Conservation (phyloP, 2,329 filamentous ascomycete genomes). For the Calonectria leucothoes region DNA sequence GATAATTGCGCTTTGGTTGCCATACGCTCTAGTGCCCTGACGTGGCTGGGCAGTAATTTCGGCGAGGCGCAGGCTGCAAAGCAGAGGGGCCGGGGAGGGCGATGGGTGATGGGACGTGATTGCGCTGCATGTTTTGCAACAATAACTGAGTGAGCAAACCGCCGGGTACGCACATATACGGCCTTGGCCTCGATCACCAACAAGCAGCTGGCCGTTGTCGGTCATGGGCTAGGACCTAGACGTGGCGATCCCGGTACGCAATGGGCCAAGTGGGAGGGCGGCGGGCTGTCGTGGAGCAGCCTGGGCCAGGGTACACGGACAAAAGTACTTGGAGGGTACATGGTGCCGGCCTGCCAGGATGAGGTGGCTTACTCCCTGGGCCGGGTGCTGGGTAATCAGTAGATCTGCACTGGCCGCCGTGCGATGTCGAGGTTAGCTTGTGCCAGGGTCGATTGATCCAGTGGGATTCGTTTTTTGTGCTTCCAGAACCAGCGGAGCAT, state of each 20-base stretch:
- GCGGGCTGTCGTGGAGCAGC: constrained; percentile 1
- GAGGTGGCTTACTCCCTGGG: constrained; percentile 12
- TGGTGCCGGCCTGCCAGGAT: constrained; percentile 7
- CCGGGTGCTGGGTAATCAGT: constrained; percentile 24
- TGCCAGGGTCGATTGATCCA: constrained; percentile 12
- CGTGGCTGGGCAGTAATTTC: constrained; percentile 38
- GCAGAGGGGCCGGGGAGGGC: neutral
- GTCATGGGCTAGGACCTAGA: neutral
- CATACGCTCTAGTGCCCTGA: constrained; percentile 18
- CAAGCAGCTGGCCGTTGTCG: constrained; percentile 4
- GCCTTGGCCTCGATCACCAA: neutral
- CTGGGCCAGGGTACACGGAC: neutral
- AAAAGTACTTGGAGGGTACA: constrained; percentile 16
- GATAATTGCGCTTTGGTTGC: neutral
- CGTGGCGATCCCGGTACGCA: constrained; percentile 1
- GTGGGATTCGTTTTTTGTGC: constrained; percentile 11
- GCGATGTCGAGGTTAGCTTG: constrained; percentile 21
- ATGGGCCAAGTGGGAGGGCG: constrained; percentile 4
- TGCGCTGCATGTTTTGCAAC: neutral
- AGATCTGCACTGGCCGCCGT: constrained; percentile 25
- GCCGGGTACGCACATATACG: neutral
- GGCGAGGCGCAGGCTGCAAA: constrained; percentile 19
- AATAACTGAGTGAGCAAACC: neutral
- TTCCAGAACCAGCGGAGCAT: neutral
- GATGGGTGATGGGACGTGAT: neutral